Conservation (phyloP, 2,329 filamentous ascomycete species). For the Hymenoscyphus occultus region DNA sequence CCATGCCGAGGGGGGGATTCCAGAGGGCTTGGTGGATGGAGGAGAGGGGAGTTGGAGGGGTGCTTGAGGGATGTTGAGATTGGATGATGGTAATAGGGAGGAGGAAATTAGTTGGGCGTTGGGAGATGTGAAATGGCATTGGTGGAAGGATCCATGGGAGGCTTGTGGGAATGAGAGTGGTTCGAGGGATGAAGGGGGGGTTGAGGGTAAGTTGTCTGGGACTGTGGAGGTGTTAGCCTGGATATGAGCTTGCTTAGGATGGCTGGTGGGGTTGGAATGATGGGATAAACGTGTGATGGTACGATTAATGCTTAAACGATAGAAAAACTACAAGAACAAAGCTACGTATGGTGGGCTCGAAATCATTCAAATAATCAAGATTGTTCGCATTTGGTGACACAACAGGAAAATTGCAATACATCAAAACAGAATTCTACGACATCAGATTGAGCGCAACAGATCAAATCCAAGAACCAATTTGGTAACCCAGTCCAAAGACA, state of each 20-base stretch:
- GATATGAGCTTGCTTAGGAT: background rate
- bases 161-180: constrained; percentile 8
- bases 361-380: background rate
- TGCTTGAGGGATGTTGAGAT: constrained; percentile 2
- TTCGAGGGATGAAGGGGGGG: constrained; percentile 8
- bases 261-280: background rate
- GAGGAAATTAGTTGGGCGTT: constrained; percentile 7
- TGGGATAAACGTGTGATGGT: background rate
- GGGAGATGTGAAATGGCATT: constrained; percentile 10
- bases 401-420: background rate
- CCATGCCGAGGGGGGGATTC: constrained; percentile 16
- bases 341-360: background rate
- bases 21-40: background rate
- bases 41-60: background rate
- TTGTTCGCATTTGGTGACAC: background rate
- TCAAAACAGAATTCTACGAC: background rate
- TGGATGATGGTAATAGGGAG: constrained; percentile 8
- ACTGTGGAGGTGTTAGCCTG: constrained; percentile 4
- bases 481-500: background rate
- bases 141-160: background rate
- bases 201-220: background rate
- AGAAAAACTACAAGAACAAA: background rate
- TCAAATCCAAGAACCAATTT: background rate
- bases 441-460: background rate
- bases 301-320: background rate